Evolutionary conservation across 2,329 filamentous ascomycete species (phyloP), one percentile per base, ranked within the genome.

Genomic region (Trichoderma hamatum): DNA sequence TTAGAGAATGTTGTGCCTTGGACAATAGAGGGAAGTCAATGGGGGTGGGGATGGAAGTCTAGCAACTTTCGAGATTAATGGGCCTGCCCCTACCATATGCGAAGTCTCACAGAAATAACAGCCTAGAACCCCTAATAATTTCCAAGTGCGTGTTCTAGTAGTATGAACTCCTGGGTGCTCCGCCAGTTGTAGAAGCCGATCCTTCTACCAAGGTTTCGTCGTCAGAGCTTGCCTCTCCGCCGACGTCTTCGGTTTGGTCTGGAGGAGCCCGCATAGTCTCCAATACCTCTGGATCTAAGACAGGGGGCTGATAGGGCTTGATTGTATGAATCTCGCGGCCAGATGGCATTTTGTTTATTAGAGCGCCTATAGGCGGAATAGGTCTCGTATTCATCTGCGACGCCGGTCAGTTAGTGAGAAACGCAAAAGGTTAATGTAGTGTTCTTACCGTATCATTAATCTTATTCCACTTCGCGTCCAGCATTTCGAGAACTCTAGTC

Each of bases 391-490:
- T 93, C 74, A 97, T 90, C 89, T 95, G 56, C 14, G 34, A 24
- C 16, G 43, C 1, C 32, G 46, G 60, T 71, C 68, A 75, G 72
- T 43, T 69, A 46, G 64, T 13, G 1, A 3, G 14, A 3, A 21
- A 63, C 5, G n/a, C 19, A 3, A 16, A 52, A 24, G 9, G 11
- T 3, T 7, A 5, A 3, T 6, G 72, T 7, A 43, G 39, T 19
- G 19, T 43, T 43, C 88, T 82, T 81, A 96, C 92, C 21, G 92
- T 97, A 79, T 97, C 93, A 76, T 99, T 99, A 80, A 94, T 89
- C 81, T 94, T 96, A 71, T 88, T 89, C 95, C 96, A 97, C 78
- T 97, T 97, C 46, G 84, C 86, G 74, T 96, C 88, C 39, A 99
- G 82, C 89, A 96, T 93, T 74, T 96, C 92, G 63, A 97, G 84